Percentiles rank a stretch among this genome's conserved stretches.
Conservation (phyloP, 768 basidiomycete species). For the Tricholoma saponaceum region DNA sequence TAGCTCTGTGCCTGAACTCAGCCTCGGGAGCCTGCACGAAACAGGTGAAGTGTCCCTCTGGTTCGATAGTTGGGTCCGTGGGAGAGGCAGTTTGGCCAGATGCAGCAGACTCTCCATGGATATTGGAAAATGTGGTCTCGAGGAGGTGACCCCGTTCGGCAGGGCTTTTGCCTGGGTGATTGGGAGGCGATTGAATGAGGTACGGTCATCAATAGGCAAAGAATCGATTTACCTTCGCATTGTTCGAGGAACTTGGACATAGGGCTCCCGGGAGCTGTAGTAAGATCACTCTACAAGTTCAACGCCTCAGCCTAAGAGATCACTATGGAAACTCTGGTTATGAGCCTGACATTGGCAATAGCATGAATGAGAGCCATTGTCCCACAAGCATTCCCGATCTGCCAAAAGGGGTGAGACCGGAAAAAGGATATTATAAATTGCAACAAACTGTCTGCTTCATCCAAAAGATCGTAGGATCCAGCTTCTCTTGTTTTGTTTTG, state of each 20-base stretch:
- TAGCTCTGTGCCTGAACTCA: not conserved
- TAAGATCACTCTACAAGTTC: conserved; percentile 31
- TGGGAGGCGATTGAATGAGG: not conserved
- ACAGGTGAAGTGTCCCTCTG: conserved; percentile 82
- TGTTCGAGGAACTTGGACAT: conserved; percentile 64
- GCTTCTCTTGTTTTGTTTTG: not conserved
- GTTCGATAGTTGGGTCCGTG: conserved; percentile 47
- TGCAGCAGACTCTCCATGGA: conserved; percentile 68
- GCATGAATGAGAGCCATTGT: conserved; percentile 86
- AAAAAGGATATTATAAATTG: too few relatives aligned
- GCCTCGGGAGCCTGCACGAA: conserved; percentile 66
- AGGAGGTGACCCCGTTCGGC: conserved; percentile 72
- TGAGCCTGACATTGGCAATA: conserved; percentile 62
- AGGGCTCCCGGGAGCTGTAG: conserved; percentile 51
- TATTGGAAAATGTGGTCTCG: conserved; percentile 72
- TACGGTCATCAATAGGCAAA: not conserved
- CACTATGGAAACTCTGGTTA: too few relatives aligned
- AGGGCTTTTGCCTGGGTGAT: conserved; percentile 54
- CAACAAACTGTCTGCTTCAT: conserved; percentile 82
- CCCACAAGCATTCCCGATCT: conserved; percentile 86
- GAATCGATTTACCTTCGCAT: conserved; percentile 29
- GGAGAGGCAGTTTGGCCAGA: conserved; percentile 69
- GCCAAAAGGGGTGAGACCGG: not conserved
- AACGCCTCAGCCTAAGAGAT: not conserved
- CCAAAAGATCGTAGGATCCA: conserved; percentile 55